Evolutionary conservation across 2,329 filamentous ascomycete genomes (phyloP), one percentile per base, ranked within the genome.

Genomic region (Rhinocladiella similis): DNA sequence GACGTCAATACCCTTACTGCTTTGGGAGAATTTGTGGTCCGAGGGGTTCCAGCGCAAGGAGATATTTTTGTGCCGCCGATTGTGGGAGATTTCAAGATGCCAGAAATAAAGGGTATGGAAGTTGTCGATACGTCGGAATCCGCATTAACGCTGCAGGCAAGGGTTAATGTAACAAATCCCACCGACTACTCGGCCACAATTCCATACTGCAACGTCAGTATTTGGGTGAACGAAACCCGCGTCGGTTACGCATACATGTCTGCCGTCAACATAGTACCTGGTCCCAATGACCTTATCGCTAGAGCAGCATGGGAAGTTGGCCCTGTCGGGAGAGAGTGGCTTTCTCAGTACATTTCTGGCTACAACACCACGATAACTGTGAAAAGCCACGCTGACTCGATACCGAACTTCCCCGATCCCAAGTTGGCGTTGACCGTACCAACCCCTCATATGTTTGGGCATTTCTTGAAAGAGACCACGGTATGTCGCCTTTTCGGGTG

Each of bases 261-360:
- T 2, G 77, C 79, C 53, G 25, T 29, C 20, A 77, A 92, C 65
- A 73, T 97, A 38, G 75, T 71, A 1, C 80, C 83, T 1, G 93
- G 92, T 1, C 80, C 84, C 55, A 97, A 97, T 68, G 81, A 83
- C 1, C 82, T 88, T 61, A 69, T 95, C 2, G 65, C 81, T 1
- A 82, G 94, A 14, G 88, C 87, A 1, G 79, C 82, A 1, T 97
- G 91, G 90, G 83, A 89, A 62, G 92, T 92, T 0, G 72, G 77
- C 3, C 80, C 70, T 3, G 79, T 86, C 59, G 91, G 89, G 1
- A 81, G 84, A 51, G 83, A 91, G 46, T 76, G 97, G 18, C 73
- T 97, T 9, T 96, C 91, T 1, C 85, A 90, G 65, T 97, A 94
- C 67, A 77, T 97, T 10, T 97, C 92, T 3, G 91, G 91, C 7